A percentile compares a stretch with the other conserved stretches of the same genome.
Conservation (phyloP, 805 yeast genomes). For the Hanseniaspora meyeri region DNA sequence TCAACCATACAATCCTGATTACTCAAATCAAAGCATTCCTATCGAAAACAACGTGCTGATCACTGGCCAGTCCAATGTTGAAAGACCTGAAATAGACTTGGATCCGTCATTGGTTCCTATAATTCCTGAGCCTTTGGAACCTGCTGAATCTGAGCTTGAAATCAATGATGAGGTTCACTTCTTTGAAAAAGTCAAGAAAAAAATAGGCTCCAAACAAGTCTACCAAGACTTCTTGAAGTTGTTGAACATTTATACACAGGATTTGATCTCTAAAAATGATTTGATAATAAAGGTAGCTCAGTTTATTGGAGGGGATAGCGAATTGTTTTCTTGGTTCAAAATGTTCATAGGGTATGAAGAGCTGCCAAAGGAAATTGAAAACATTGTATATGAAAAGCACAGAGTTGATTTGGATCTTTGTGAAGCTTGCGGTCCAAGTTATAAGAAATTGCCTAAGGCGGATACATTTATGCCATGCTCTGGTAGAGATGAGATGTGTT, state of each 20-base stretch:
- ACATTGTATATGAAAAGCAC: constrained; percentile 76
- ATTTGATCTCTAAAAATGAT: constrained; percentile 70
- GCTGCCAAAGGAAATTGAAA: constrained; percentile 75
- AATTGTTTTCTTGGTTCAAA: constrained; percentile 82
- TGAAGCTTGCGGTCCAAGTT: constrained; percentile 90
- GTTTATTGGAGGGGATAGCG: constrained; percentile 70
- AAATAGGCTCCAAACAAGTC: constrained; percentile 74
- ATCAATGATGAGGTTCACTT: constrained; percentile 76
- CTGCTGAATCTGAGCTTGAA: constrained; percentile 42
- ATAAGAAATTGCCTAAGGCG: constrained; percentile 80
- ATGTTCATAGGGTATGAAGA: constrained; percentile 81
- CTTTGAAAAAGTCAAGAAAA: constrained; percentile 83
- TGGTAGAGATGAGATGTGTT: constrained; percentile 97
- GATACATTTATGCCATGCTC: constrained; percentile 96
- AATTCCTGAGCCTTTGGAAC: constrained; percentile 69
- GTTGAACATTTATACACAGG: constrained; percentile 77
- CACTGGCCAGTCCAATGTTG: constrained; percentile 21
- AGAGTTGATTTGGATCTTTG: constrained; percentile 80
- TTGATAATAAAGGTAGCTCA: constrained; percentile 75
- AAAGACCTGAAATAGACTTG: constrained; percentile 33
- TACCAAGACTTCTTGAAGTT: constrained; percentile 88
- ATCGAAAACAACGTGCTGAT: constrained; percentile 17
- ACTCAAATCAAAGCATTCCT: constrained; percentile 18
- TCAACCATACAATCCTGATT: constrained; percentile 22
- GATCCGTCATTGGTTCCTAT: constrained; percentile 70